A percentile compares a stretch with the other conserved stretches of the same genome.
phyloP scores from a whole-genome alignment of 2,329 filamentous ascomycete genomes.

The Aspergillus luchuensis region DNA sequence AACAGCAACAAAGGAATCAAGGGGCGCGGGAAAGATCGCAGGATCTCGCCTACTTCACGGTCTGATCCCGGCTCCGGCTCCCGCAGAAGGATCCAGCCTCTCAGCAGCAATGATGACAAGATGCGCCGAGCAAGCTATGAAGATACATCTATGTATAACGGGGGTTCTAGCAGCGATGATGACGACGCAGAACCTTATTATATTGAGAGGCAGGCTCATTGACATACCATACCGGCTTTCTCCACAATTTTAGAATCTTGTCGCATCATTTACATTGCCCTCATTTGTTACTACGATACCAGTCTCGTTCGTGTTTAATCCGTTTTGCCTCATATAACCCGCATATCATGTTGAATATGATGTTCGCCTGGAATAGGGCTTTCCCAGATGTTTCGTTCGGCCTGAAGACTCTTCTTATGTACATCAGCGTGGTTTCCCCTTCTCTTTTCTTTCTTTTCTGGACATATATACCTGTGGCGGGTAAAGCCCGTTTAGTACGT shows the following conservation, averaged over 20 bases:
- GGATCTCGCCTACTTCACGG: slow-evolving; percentile 38
- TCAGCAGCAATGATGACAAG: slow-evolving; percentile 32
- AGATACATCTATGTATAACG: slow-evolving; percentile 34
- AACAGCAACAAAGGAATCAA: slow-evolving; percentile 99
- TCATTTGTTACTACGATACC: slow-evolving; percentile 21
- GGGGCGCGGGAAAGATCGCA: slow-evolving; percentile 81
- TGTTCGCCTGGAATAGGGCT: neutral
- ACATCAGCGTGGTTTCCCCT: neutral
- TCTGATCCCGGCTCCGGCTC: slow-evolving; percentile 17
- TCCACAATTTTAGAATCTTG: neutral
- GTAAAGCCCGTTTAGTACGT: neutral
- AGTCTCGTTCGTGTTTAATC: slow-evolving; percentile 14
- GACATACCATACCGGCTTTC: slow-evolving; percentile 4
- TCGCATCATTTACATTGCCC: slow-evolving; percentile 7
- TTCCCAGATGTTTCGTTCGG: neutral
- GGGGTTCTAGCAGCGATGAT: slow-evolving; percentile 36
- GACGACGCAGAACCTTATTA: slow-evolving; percentile 34
- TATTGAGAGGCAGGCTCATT: slow-evolving; percentile 26
- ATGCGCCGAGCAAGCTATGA: slow-evolving; percentile 30
- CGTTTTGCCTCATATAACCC: neutral
- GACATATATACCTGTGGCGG: neutral
- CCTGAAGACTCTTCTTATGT: neutral
- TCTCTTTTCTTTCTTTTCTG: neutral
- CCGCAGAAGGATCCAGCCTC: slow-evolving; percentile 22
- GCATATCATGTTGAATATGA: neutral